Evolutionary conservation across 2,329 filamentous ascomycete species (phyloP).

Genomic region (Ophiobolus disseminans): DNA sequence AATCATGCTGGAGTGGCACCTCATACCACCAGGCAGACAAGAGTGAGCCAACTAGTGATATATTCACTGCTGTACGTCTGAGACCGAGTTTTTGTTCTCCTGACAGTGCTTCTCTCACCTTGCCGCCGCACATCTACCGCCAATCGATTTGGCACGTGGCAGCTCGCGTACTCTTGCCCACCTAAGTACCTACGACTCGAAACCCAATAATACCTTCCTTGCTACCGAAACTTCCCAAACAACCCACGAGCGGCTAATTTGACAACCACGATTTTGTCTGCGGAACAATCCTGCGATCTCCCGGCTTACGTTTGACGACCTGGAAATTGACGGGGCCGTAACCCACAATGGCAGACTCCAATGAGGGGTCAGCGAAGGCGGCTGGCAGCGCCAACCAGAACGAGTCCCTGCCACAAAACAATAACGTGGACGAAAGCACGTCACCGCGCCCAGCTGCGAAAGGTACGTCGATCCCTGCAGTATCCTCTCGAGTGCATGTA

Average conservation of each 20-base stretch:
- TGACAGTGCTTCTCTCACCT: constrained; percentile 3
- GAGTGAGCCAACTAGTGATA: too few species aligned
- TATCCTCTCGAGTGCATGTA: too few species aligned
- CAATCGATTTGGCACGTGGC: constrained; percentile 45
- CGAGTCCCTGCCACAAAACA: constrained; percentile 23
- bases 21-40: background rate
- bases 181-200: constrained; percentile 4
- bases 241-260: constrained; percentile 21
- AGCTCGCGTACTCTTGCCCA: constrained; percentile 19
- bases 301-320: constrained; percentile 11
- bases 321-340: too few species aligned
- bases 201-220: constrained; percentile 20
- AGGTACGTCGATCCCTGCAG: constrained; percentile 36
- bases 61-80: too few species aligned
- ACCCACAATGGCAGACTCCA: constrained; percentile 35
- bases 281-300: constrained; percentile 4
- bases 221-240: constrained; percentile 12
- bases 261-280: constrained; percentile 8
- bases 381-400: constrained; percentile 26
- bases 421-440: constrained; percentile 29
- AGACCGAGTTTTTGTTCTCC: background rate
- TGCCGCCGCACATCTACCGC: constrained; percentile 7
- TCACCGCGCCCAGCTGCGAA: constrained; percentile 39
- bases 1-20: constrained; percentile 8
- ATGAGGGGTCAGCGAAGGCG: constrained; percentile 29